A percentile compares a stretch with the other conserved stretches of the same genome.
These are phyloP conservation scores for Xylaria castorea DNA, from an alignment of 495 filamentous ascomycete genomes.

Conservation along the genomic window DNA sequence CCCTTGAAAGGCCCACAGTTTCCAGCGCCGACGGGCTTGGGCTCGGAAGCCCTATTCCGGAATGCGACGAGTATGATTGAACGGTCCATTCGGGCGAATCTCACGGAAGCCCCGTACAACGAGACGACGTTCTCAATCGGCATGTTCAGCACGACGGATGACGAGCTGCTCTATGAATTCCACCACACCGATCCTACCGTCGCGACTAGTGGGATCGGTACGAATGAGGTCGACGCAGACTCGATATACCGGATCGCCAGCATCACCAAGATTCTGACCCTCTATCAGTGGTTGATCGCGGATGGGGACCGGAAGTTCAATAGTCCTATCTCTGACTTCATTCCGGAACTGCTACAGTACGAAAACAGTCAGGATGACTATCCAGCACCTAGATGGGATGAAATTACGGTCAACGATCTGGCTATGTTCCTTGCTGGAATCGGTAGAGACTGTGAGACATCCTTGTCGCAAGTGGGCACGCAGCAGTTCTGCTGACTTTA, in stretches of 20 bases:
- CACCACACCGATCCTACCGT: slow-evolving; percentile 42
- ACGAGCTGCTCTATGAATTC: slow-evolving; percentile 45
- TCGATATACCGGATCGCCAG: slow-evolving; percentile 56
- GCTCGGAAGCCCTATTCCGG: slow-evolving; percentile 2
- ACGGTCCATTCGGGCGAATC: neutral
- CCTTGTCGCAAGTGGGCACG: neutral
- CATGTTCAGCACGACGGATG: slow-evolving; percentile 58
- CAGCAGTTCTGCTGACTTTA: neutral
- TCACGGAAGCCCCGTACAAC: neutral
- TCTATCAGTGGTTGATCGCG: slow-evolving; percentile 36
- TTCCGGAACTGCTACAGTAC: slow-evolving; percentile 1
- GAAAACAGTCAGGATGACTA: slow-evolving; percentile 3
- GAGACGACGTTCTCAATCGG: slow-evolving; percentile 53
- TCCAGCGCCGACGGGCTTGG: slow-evolving; percentile 3
- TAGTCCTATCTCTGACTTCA: slow-evolving; percentile 16
- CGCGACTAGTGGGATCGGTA: slow-evolving; percentile 36
- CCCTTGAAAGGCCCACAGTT: slow-evolving; percentile 16
- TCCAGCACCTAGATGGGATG: slow-evolving; percentile 6
- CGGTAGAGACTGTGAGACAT: slow-evolving; percentile 4
- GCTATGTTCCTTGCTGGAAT: slow-evolving; percentile 12
- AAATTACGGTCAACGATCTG: slow-evolving; percentile 16
- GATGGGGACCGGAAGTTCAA: slow-evolving; percentile 28
- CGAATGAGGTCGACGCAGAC: slow-evolving; percentile 48
- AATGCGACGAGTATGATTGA: neutral
- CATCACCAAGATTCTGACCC: slow-evolving; percentile 54